phyloP scores from a whole-genome alignment of 306 rosid genomes.

The Vachellia collinsii region DNA sequence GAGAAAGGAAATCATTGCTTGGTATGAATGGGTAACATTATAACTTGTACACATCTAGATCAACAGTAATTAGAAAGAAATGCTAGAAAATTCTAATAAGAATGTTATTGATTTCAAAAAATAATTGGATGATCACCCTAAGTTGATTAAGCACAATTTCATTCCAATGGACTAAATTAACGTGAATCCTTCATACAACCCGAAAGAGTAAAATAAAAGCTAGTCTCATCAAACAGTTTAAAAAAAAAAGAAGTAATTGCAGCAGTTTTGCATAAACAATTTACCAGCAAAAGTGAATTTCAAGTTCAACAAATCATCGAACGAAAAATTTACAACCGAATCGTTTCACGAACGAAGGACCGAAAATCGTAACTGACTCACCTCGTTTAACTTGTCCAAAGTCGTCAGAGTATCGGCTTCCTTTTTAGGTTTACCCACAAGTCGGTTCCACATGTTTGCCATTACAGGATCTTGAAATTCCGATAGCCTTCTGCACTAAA shows the following conservation, averaged over 20 bases:
- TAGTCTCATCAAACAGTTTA: not conserved
- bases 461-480: slow-evolving; percentile 16
- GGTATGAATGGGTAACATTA: not conserved
- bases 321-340: not conserved
- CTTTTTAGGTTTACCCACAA: slow-evolving; percentile 84
- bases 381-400: slow-evolving; percentile 90
- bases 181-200: not conserved
- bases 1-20: slow-evolving; percentile 18
- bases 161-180: not conserved
- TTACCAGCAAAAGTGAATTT: not conserved
- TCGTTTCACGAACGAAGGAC: not conserved
- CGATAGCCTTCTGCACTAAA: slow-evolving; percentile 41
- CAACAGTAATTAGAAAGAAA: not conserved
- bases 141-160: not conserved
- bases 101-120: not conserved
- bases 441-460: slow-evolving; percentile 71
- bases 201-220: slow-evolving; percentile 3
- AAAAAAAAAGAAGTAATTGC: not conserved
- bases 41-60: not conserved
- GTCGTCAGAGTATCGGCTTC: slow-evolving; percentile 71
- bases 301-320: not conserved
- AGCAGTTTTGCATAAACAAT: not conserved
- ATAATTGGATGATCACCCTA: not conserved
- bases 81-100: not conserved
- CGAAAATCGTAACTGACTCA: slow-evolving; percentile 20